phyloP scores from a whole-genome alignment of 345 rosid genomes.

The Cardamine chenopodiifolia region DNA sequence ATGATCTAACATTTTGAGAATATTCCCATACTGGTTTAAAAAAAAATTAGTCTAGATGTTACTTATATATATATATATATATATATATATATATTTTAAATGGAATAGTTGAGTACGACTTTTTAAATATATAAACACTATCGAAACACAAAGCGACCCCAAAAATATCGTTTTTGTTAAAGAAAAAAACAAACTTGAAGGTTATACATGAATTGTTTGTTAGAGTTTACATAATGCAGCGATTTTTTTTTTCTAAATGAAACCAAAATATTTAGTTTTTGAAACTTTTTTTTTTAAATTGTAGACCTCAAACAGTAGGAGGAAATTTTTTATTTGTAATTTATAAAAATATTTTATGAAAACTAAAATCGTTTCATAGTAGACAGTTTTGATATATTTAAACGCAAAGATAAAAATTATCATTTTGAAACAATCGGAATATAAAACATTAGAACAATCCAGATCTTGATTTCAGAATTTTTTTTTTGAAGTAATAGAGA shows the following conservation, averaged over 20 bases:
- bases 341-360: not conserved
- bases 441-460: not conserved
- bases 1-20: not conserved
- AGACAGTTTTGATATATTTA: not conserved
- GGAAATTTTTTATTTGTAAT: not conserved
- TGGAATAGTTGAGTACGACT: too few relatives aligned
- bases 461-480: not conserved
- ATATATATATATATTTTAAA: too few relatives aligned
- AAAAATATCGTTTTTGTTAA: too few relatives aligned
- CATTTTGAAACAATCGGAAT: not conserved
- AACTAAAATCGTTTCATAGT: not conserved
- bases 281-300: too few relatives aligned
- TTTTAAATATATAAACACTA: not conserved
- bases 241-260: too few relatives aligned
- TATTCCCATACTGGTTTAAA: not conserved
- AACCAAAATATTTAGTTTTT: too few relatives aligned
- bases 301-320: not conserved
- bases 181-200: too few relatives aligned
- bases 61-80: too few relatives aligned
- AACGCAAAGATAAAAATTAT: not conserved
- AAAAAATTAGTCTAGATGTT: not conserved
- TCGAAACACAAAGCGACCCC: not conserved
- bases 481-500: too few relatives aligned
- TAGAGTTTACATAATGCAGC: too few relatives aligned
- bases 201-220: too few relatives aligned